Evolutionary conservation across 2,329 filamentous ascomycete species (phyloP), one percentile per base, ranked within the genome.

Genomic region (Fusarium vanettenii): DNA sequence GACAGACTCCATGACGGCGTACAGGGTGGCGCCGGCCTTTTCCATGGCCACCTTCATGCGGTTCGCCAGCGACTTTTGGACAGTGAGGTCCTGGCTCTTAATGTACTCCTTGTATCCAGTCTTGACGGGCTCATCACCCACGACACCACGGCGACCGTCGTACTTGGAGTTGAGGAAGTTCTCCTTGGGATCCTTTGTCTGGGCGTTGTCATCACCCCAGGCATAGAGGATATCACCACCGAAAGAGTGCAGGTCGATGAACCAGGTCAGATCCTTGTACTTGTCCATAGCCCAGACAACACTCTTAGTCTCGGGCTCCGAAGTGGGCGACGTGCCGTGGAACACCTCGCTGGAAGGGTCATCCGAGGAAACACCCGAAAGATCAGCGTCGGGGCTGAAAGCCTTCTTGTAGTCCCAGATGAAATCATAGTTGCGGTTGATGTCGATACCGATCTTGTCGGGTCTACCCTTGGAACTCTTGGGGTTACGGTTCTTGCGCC

Each of bases 381-480:
- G 76, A 33, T 82, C 79, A 33, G 86, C 87, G 7, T 73, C 75
- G 0, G 80, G 68, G 37, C 82, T 82, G 78, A 88, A 89, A 57
- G 83, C 80, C 64, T 81, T 81, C 35, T 77, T 81, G 75, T 86
- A 88, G 80, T 91, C 85, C 87, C 89, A 91, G 9, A 89, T 78
- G 79, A 89, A 88, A 78, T 90, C 87, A 74, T 89, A 89, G 82
- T 90, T 90, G 62, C 88, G 85, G 80, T 90, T 90, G 60, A 90
- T 81, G 73, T 90, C 88, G 35, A 89, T 82, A 20, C 87, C 88
- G 29, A 87, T 66, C 45, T 79, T 68, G 5, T 82, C 79, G 10
- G 48, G 48, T 20, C 48, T 29, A 1, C 80, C 75, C 0, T 73
- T 80, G 1, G 84, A 81, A 29, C 80, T 83, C 25, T 78, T 79